Evolutionary conservation across 768 basidiomycete species (phyloP).

Genomic region (Lactarius trivialis): DNA sequence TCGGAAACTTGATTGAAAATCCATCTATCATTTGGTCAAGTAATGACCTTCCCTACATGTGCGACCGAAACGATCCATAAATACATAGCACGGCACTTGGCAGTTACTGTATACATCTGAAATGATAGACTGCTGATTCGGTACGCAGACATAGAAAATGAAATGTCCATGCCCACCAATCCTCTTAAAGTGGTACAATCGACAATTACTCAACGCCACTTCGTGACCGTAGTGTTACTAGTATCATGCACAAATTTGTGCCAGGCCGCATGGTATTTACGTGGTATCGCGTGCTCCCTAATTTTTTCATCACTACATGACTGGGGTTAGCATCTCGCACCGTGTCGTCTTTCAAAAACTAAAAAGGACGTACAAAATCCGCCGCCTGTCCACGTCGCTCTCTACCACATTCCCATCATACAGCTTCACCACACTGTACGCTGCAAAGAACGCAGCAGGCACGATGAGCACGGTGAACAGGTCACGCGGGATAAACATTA

Average conservation of each 20-base stretch:
- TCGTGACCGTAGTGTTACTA: too few species aligned
- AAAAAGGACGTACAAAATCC: constrained; percentile 22
- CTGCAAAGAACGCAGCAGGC: constrained; percentile 22
- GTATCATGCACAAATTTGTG: not conserved
- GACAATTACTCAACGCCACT: too few species aligned
- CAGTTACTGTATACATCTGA: too few species aligned
- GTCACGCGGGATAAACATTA: constrained; percentile 18
- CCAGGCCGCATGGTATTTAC: constrained; percentile 18
- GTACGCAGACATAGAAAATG: too few species aligned
- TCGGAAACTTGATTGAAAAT: too few species aligned
- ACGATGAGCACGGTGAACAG: constrained; percentile 19
- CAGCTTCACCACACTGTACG: constrained; percentile 19
- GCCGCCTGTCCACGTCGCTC: constrained; percentile 9
- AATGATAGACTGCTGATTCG: too few species aligned
- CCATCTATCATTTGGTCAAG: too few species aligned
- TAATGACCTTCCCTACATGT: too few species aligned
- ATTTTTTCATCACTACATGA: constrained; percentile 20
- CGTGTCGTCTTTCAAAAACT: not conserved
- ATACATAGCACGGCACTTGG: too few species aligned
- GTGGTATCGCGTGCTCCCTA: constrained; percentile 11
- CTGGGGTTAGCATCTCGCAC: not conserved
- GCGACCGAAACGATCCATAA: too few species aligned
- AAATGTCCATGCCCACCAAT: too few species aligned
- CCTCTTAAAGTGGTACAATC: too few species aligned
- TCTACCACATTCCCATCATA: constrained; percentile 19